Percentiles rank a stretch among this genome's conserved stretches.
Conservation (phyloP, 2,329 filamentous ascomycete species). For the Apiospora marii region DNA sequence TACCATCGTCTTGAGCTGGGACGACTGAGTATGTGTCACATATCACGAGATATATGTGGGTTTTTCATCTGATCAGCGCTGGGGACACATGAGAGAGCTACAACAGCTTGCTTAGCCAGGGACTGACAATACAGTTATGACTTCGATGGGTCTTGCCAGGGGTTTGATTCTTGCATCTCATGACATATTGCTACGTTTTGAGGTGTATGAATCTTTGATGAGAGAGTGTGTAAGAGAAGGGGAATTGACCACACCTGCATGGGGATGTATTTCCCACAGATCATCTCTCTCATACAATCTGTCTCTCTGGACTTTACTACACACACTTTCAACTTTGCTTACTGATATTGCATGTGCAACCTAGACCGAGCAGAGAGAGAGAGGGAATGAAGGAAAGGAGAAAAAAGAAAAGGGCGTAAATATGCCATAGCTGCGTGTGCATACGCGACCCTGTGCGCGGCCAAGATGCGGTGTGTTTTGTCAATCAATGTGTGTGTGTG, state of each 20-base stretch:
- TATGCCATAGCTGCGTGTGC: conserved; percentile 11
- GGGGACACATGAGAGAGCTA: background rate
- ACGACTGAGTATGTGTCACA: background rate
- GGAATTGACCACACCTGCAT: background rate
- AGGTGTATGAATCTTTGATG: background rate
- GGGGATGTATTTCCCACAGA: background rate
- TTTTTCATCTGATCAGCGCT: background rate
- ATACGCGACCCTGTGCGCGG: conserved; percentile 12
- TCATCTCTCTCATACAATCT: background rate
- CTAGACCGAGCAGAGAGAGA: background rate
- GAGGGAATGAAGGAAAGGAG: no score
- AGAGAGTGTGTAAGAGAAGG: background rate
- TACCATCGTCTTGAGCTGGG: background rate
- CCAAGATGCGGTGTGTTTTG: conserved; percentile 20
- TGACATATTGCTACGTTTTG: background rate
- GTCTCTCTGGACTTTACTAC: no score
- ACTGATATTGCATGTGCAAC: background rate
- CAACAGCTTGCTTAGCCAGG: conserved; percentile 9
- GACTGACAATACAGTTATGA: background rate
- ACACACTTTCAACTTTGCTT: no score
- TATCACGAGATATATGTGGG: background rate
- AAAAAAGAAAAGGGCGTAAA: background rate
- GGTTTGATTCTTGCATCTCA: background rate
- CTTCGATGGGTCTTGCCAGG: background rate
- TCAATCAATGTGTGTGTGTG: background rate